These are phyloP conservation scores for Trichoderma atroviride DNA, from an alignment of 2,329 filamentous ascomycete species.

Conservation along the genomic window DNA sequence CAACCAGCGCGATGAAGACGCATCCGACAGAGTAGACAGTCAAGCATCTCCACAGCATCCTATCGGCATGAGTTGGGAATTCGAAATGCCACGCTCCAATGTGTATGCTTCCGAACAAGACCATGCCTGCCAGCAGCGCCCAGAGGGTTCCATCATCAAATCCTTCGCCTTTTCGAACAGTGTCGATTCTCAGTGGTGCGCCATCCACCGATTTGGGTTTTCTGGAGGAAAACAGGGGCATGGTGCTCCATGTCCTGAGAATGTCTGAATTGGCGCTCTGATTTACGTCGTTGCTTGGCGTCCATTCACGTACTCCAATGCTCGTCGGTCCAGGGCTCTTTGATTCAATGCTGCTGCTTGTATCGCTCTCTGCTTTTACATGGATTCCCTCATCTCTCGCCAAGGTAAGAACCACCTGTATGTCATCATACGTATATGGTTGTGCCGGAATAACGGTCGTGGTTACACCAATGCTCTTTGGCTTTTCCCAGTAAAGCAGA, in stretches of 20 bases:
- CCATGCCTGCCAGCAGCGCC: background rate
- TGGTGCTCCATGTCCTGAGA: background rate
- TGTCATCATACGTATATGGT: background rate
- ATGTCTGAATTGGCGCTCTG: background rate
- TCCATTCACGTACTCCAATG: too few relatives aligned
- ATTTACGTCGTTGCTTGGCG: too few relatives aligned
- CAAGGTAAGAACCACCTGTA: background rate
- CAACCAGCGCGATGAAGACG: background rate
- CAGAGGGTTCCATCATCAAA: background rate
- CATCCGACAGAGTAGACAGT: background rate
- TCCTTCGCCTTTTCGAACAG: background rate
- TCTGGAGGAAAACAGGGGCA: background rate
- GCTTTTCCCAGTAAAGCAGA: background rate
- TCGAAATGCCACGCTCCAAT: background rate
- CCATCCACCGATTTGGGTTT: background rate
- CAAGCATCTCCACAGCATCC: background rate
- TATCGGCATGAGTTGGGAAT: background rate
- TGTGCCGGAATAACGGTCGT: background rate
- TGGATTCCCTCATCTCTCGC: background rate
- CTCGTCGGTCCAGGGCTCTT: background rate
- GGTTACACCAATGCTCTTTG: background rate
- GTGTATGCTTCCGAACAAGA: background rate
- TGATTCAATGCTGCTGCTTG: background rate
- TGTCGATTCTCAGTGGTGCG: background rate
- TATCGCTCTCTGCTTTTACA: background rate